phyloP scores from a whole-genome alignment of 108 stramenopile genomes.

The Seminavis robusta region DNA sequence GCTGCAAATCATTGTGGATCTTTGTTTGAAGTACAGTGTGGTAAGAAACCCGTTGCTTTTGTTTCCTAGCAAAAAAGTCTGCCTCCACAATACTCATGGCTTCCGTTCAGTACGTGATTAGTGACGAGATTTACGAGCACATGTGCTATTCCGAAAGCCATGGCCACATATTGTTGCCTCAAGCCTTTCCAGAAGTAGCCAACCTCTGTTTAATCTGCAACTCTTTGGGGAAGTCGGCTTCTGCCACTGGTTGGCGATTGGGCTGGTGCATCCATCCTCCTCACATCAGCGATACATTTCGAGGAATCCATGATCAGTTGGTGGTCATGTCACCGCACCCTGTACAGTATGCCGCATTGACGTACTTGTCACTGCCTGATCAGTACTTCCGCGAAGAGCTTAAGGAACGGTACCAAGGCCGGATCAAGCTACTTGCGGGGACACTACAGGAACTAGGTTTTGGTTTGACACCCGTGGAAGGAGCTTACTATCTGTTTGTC shows the following conservation, averaged over 20 bases:
- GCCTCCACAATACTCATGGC: no score
- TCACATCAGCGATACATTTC: constrained; percentile 36
- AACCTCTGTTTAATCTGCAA: constrained; percentile 53
- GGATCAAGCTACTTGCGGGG: constrained; percentile 29
- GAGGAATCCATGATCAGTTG: constrained; percentile 73
- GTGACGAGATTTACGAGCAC: constrained; percentile 78
- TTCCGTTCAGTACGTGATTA: constrained; percentile 63
- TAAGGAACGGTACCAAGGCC: constrained; percentile 26
- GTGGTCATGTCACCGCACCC: constrained; percentile 69
- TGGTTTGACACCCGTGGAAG: constrained; percentile 39
- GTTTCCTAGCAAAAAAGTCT: no score
- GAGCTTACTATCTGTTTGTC: constrained; percentile 69
- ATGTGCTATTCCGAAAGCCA: constrained; percentile 42
- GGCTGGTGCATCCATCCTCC: constrained; percentile 74
- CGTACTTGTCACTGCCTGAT: constrained; percentile 55
- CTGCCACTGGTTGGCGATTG: constrained; percentile 65
- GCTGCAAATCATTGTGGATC: constrained; percentile 56
- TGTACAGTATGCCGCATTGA: constrained; percentile 53
- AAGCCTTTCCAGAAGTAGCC: constrained; percentile 48
- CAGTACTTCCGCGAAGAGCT: constrained; percentile 42
- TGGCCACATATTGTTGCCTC: constrained; percentile 16
- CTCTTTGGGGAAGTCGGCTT: constrained; percentile 61
- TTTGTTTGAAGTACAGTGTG: constrained; percentile 57
- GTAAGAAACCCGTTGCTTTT: no score
- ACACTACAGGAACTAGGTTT: constrained; percentile 42